phyloP scores from a whole-genome alignment of 495 filamentous ascomycete species.

The Podospora pseudocomata region DNA sequence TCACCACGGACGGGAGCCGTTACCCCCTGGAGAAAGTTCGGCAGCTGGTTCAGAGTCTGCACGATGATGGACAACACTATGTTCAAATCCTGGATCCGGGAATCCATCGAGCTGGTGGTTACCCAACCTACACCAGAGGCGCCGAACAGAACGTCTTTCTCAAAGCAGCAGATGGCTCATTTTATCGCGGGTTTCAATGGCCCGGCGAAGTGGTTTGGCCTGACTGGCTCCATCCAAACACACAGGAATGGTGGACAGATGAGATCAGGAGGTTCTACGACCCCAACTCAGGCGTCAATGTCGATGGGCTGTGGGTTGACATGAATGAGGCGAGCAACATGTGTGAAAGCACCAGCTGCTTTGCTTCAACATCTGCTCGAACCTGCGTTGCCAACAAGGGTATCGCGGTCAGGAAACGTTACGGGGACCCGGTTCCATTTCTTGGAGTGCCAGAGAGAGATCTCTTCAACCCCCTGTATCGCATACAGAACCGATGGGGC shows the following conservation, averaged over 20 bases:
- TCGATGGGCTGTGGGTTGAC: slow-evolving; percentile 86
- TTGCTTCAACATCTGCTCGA: not conserved
- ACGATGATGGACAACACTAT: slow-evolving; percentile 71
- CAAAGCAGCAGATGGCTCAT: slow-evolving; percentile 57
- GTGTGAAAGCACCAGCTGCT: slow-evolving; percentile 23
- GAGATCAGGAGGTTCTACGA: slow-evolving; percentile 71
- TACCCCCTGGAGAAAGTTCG: slow-evolving; percentile 66
- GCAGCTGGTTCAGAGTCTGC: slow-evolving; percentile 64
- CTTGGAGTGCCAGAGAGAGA: slow-evolving; percentile 60
- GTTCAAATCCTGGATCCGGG: slow-evolving; percentile 86
- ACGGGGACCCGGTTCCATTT: slow-evolving; percentile 10
- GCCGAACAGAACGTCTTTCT: slow-evolving; percentile 60
- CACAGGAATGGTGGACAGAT: slow-evolving; percentile 67
- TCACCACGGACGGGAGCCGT: slow-evolving; percentile 67
- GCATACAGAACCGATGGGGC: slow-evolving; percentile 64
- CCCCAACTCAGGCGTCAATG: slow-evolving; percentile 62
- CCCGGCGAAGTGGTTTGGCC: slow-evolving; percentile 77
- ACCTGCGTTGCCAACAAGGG: not conserved
- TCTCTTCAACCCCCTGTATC: slow-evolving; percentile 66
- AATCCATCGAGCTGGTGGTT: slow-evolving; percentile 57
- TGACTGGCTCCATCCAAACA: slow-evolving; percentile 75
- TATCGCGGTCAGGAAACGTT: not conserved
- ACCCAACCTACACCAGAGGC: slow-evolving; percentile 62
- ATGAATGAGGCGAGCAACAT: slow-evolving; percentile 56
- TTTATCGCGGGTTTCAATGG: slow-evolving; percentile 79